These are phyloP conservation scores for Penicillium sp. DNA, from an alignment of 2,329 filamentous ascomycete species.

Conservation along the genomic window DNA sequence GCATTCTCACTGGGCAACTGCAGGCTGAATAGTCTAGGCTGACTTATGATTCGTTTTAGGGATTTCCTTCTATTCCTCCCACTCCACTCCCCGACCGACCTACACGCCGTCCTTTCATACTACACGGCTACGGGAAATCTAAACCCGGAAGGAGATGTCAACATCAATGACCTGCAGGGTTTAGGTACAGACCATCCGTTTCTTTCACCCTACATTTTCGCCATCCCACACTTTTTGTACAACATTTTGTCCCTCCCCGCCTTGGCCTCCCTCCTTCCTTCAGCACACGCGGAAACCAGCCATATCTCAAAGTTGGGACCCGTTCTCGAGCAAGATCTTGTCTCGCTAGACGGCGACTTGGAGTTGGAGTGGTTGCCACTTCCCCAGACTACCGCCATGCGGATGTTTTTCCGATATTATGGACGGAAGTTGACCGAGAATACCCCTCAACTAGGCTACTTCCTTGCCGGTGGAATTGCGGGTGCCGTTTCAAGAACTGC, in stretches of 20 bases:
- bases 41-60: conserved; percentile 39
- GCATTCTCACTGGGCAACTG: conserved; percentile 4
- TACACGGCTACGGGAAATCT: conserved; percentile 83
- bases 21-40: conserved; percentile 5
- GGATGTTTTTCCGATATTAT: conserved; percentile 38
- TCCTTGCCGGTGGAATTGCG: conserved; percentile 79
- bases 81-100: conserved; percentile 51
- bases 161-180: conserved; percentile 85
- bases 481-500: conserved; percentile 90
- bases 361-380: conserved; percentile 38
- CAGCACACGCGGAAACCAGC: conserved; percentile 28
- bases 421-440: conserved; percentile 41
- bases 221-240: conserved; percentile 31
- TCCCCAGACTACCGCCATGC: conserved; percentile 36
- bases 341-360: conserved; percentile 28
- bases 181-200: conserved; percentile 62
- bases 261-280: conserved; percentile 27
- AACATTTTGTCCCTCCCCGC: conserved; percentile 28
- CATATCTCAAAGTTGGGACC: conserved; percentile 20
- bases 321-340: conserved; percentile 24
- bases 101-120: conserved; percentile 78
- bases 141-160: conserved; percentile 86
- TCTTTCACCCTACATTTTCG: conserved; percentile 31
- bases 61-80: conserved; percentile 88
- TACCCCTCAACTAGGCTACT: conserved; percentile 67